Conservation (phyloP, 352 stramenopile genomes). For the Globisporangium paroecandrum region DNA sequence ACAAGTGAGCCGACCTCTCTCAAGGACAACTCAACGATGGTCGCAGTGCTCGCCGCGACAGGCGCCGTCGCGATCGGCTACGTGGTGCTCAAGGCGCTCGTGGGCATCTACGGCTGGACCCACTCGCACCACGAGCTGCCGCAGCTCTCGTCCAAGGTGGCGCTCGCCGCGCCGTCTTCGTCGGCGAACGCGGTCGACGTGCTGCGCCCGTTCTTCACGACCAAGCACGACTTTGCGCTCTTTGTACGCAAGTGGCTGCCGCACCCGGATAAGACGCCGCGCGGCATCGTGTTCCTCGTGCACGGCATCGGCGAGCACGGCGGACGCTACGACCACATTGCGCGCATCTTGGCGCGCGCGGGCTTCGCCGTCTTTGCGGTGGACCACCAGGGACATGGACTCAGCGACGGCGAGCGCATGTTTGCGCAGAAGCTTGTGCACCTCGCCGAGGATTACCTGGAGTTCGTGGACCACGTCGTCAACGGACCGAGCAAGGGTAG, state of each 20-base stretch:
- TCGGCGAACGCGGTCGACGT: constrained; percentile 13
- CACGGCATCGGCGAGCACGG: constrained; percentile 56
- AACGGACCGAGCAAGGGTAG: constrained; percentile 2
- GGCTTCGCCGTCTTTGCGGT: constrained; percentile 49
- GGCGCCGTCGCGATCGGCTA: not conserved
- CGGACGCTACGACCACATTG: constrained; percentile 51
- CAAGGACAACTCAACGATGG: not conserved
- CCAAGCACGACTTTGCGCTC: constrained; percentile 35
- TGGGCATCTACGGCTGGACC: constrained; percentile 8
- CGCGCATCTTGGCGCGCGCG: constrained; percentile 24
- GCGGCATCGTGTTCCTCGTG: constrained; percentile 48
- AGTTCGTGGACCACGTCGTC: constrained; percentile 54
- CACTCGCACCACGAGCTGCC: constrained; percentile 22
- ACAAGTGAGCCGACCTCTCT: not conserved
- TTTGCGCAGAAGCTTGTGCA: constrained; percentile 42
- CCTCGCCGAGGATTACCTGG: constrained; percentile 44
- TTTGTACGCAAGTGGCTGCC: constrained; percentile 48
- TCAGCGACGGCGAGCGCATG: constrained; percentile 57
- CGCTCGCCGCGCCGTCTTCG: not conserved
- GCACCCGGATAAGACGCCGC: constrained; percentile 16
- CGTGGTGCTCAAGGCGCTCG: not conserved
- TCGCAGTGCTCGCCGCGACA: not conserved
- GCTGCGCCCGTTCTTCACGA: constrained; percentile 31
- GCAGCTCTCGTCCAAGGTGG: constrained; percentile 7
- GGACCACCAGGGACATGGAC: constrained; percentile 57